Conservation (phyloP, 2,329 filamentous ascomycete species). For the Fusarium sp. region DNA sequence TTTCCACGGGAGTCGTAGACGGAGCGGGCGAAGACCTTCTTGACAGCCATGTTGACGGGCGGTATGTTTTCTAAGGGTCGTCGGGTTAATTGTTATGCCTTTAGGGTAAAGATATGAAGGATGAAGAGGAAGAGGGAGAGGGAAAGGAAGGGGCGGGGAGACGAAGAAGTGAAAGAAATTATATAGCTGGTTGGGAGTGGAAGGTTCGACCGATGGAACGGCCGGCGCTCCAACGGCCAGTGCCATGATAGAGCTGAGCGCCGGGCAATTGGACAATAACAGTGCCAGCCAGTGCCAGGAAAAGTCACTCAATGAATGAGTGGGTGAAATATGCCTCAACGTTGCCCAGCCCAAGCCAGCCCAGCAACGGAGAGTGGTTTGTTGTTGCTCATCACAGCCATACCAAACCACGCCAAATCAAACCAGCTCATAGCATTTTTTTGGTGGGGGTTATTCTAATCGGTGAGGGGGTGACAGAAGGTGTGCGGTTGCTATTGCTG, state of each 20-base stretch:
- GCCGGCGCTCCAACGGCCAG: slow-evolving; percentile 26
- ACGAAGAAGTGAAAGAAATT: slow-evolving; percentile 19
- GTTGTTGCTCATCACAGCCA: slow-evolving; percentile 42
- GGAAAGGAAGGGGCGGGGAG: slow-evolving; percentile 15
- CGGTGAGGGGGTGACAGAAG: slow-evolving; percentile 30
- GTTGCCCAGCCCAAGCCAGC: slow-evolving; percentile 2
- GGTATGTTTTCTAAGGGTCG: slow-evolving; percentile 31
- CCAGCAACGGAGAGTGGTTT: slow-evolving; percentile 17
- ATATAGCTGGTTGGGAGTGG: slow-evolving; percentile 21
- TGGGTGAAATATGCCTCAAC: slow-evolving; percentile 43
- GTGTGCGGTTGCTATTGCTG: neutral
- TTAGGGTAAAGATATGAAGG: slow-evolving; percentile 10
- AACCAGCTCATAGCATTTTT: slow-evolving; percentile 33
- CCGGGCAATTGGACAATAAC: neutral
- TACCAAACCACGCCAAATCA: slow-evolving; percentile 21
- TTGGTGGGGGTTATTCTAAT: slow-evolving; percentile 38
- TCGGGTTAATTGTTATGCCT: slow-evolving; percentile 33
- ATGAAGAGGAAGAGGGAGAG: slow-evolving; percentile 3
- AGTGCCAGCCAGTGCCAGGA: slow-evolving; percentile 2
- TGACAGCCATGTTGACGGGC: slow-evolving; percentile 79
- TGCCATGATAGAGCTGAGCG: slow-evolving; percentile 11
- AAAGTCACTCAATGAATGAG: neutral
- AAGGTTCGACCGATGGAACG: slow-evolving; percentile 30
- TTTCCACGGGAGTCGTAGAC: slow-evolving; percentile 99
- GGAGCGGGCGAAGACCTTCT: slow-evolving; percentile 89